Percentiles rank a stretch among this genome's conserved stretches.
These are phyloP conservation scores for Paramecium sexaurelia DNA, from an alignment of 73 alveolate genomes.

Conservation along the genomic window DNA sequence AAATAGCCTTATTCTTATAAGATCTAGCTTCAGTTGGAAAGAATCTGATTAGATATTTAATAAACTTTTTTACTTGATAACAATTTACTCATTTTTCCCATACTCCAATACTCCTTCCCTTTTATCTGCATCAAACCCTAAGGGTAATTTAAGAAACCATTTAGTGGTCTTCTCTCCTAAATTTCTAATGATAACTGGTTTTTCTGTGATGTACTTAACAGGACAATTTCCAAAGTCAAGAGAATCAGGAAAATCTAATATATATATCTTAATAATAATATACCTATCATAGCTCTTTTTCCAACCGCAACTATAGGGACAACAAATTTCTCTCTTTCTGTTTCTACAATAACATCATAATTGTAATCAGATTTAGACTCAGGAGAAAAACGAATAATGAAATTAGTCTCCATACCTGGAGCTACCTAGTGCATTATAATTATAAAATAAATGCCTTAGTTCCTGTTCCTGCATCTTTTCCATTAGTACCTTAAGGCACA, in stretches of 20 bases:
- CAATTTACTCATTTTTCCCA: conserved; percentile 72
- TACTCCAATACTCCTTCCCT: conserved; percentile 88
- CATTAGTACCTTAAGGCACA: conserved; percentile 87
- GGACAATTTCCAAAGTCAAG: conserved; percentile 99
- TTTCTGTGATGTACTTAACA: conserved; percentile 97
- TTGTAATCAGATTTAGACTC: conserved; percentile 97
- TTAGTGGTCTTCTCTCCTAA: conserved; percentile 99
- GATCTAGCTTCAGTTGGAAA: conserved; percentile 94
- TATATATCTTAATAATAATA: neutral
- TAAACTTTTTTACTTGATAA: conserved; percentile 76
- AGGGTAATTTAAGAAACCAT: conserved; percentile 96
- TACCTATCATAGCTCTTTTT: conserved; percentile 73
- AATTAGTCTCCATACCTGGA: conserved; percentile 98
- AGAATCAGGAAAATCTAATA: conserved; percentile 95
- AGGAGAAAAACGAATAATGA: conserved; percentile 94
- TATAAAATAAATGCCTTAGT: conserved; percentile 70
- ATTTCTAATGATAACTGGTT: conserved; percentile 97
- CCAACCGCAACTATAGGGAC: conserved; percentile 98
- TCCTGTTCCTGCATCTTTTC: conserved; percentile 71
- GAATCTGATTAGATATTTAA: conserved; percentile 83
- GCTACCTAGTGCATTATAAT: conserved; percentile 80
- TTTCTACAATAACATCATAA: conserved; percentile 94
- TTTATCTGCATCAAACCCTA: conserved; percentile 83
- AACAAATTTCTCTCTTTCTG: conserved; percentile 99
- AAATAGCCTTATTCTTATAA: conserved; percentile 89